phyloP scores from a whole-genome alignment of 257 asterid species.

The Salvia miltiorrhiza region DNA sequence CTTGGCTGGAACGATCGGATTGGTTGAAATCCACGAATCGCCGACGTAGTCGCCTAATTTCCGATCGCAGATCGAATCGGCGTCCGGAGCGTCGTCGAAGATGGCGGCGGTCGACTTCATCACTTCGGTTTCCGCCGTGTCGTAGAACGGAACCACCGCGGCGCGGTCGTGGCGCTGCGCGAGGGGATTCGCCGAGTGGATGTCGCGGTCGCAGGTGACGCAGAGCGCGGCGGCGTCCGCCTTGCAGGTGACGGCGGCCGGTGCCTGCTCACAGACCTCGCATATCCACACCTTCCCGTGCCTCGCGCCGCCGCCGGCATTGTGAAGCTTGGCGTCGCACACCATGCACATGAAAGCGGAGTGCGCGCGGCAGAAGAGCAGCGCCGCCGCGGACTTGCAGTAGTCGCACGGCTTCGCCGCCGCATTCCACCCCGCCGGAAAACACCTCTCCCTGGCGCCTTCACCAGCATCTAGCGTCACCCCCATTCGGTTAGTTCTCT shows the following conservation, averaged over 20 bases:
- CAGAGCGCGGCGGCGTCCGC: constrained; percentile 80
- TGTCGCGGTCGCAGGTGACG: constrained; percentile 56
- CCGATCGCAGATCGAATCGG: not conserved
- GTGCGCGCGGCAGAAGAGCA: constrained; percentile 60
- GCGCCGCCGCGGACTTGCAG: constrained; percentile 56
- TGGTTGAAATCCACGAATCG: constrained; percentile 34
- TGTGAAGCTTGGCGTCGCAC: constrained; percentile 59
- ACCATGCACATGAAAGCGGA: constrained; percentile 51
- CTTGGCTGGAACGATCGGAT: constrained; percentile 24
- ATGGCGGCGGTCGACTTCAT: constrained; percentile 34
- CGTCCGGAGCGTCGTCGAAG: not conserved
- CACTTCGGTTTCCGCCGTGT: constrained; percentile 43
- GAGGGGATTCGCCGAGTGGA: constrained; percentile 75
- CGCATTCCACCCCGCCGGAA: constrained; percentile 43
- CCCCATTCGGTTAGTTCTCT: constrained; percentile 10
- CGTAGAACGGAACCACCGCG: constrained; percentile 57
- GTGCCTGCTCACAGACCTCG: constrained; percentile 71
- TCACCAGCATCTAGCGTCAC: constrained; percentile 14
- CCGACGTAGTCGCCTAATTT: constrained; percentile 15
- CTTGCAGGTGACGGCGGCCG: constrained; percentile 52
- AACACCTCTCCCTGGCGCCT: constrained; percentile 14
- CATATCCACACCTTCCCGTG: constrained; percentile 79
- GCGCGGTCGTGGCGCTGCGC: constrained; percentile 66
- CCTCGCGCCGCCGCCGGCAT: not conserved
- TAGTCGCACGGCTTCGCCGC: constrained; percentile 56